Evolutionary conservation across 1,284 basidiomycete species (phyloP).

Genomic region (Wallemia hederae): DNA sequence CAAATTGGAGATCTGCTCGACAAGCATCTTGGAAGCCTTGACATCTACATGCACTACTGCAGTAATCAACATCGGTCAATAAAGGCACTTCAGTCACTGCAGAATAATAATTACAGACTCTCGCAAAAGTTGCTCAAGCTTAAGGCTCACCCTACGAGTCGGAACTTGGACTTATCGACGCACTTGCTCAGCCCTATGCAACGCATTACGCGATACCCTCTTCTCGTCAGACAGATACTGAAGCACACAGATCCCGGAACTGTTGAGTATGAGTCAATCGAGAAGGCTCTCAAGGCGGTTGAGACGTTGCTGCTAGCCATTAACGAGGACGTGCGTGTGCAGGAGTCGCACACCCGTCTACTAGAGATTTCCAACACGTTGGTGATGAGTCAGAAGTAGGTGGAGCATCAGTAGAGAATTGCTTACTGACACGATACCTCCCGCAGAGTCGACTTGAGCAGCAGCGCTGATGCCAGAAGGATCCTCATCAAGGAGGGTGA

Average conservation of each 20-base stretch:
- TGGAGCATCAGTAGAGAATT: constrained; percentile 3
- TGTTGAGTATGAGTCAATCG: constrained; percentile 26
- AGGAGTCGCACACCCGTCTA: constrained; percentile 45
- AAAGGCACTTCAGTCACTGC: constrained; percentile 42
- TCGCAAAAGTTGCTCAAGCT: background rate
- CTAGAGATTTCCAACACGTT: constrained; percentile 41
- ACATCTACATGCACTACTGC: constrained; percentile 43
- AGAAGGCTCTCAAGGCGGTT: constrained; percentile 28
- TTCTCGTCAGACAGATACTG: constrained; percentile 54
- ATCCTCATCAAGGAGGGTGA: constrained; percentile 48
- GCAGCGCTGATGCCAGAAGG: constrained; percentile 49
- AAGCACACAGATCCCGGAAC: constrained; percentile 38
- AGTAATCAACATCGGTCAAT: constrained; percentile 59
- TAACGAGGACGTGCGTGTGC: constrained; percentile 67
- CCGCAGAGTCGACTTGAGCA: constrained; percentile 45
- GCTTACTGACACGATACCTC: constrained; percentile 1
- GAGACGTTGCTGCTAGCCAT: constrained; percentile 47
- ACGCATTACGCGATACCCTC: constrained; percentile 68
- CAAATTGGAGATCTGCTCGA: constrained; percentile 52
- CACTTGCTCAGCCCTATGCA: constrained; percentile 72
- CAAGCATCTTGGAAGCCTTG: constrained; percentile 11
- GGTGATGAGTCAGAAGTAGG: constrained; percentile 58
- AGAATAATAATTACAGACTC: constrained; percentile 29
- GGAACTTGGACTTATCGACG: constrained; percentile 64
- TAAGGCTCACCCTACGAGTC: constrained; percentile 26